Base-by-base conservation (phyloP, 2,329 filamentous ascomycete genomes). In the Cercospora beticola region DNA sequence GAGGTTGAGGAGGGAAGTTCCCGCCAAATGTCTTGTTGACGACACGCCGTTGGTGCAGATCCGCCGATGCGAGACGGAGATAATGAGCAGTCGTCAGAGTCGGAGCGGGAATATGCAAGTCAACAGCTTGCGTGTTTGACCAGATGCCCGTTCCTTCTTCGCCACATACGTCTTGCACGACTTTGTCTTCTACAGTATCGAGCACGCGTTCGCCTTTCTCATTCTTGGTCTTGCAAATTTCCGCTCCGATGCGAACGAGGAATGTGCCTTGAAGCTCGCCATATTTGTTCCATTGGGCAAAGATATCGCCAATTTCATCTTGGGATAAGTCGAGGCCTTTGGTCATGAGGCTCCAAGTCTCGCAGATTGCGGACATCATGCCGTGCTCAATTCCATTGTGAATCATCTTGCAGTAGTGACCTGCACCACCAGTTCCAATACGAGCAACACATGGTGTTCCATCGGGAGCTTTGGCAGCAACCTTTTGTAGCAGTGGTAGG, bases 321-420 rank as follows among this genome's bases (percentile, higher is more conserved):
- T 89, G 84, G 5, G 76, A 78, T 81, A 91, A 85, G 0, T 83
- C 85, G 26, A 91, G 79, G 1, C 86, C 84, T 54, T 83, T 82
- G 40, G 84, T 82, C 81, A 92, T 86, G 33, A 91, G 83, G 0
- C 83, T 83, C 88, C 88, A 92, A 2, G 86, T 86, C 76, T 92
- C 90, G 14, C 85, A 86, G 5, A 91, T 83, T 0, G 85, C 83
- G 64, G 71, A 73, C 81, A 92, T 86, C 86, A 92, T 90, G 1
- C 88, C 89, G 69, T 91, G 88, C 75, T 92, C 89, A 69, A 92
- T 91, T 0, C 89, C 89, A 71, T 92, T 91, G 76, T 92, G 90
- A 4, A 91, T 84, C 89, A 92, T 92, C 81, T 92, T 92, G 49
- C 91, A 88, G 74, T 89, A 92, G 76, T 92, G 89, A 0, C 90